Evolutionary conservation across 768 basidiomycete species (phyloP).

Genomic region (Lentinula aciculospora): DNA sequence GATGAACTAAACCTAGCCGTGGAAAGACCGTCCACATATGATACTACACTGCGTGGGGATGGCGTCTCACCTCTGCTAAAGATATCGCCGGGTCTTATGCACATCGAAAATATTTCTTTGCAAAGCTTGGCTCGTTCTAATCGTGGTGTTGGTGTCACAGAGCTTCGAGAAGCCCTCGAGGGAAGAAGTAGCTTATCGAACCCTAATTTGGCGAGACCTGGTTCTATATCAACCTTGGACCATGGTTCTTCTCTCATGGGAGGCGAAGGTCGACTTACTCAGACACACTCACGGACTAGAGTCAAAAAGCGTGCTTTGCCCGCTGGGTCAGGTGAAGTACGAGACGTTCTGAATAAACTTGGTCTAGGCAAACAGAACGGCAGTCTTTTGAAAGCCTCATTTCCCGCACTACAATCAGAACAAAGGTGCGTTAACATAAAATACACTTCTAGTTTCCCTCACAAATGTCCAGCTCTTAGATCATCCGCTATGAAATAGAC

Average conservation of each 20-base stretch:
- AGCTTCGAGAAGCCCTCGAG: slow-evolving; percentile 85
- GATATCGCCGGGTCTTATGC: slow-evolving; percentile 84
- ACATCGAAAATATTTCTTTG: slow-evolving; percentile 84
- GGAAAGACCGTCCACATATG: slow-evolving; percentile 47
- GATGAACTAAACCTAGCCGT: slow-evolving; percentile 33
- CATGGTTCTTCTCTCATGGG: slow-evolving; percentile 49
- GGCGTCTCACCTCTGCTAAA: slow-evolving; percentile 71
- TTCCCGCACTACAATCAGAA: slow-evolving; percentile 47
- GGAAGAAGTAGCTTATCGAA: slow-evolving; percentile 82
- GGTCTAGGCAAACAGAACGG: slow-evolving; percentile 73
- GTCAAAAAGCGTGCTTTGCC: slow-evolving; percentile 43
- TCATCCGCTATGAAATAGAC: slow-evolving; percentile 7
- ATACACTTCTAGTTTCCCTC: background rate
- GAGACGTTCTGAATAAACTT: slow-evolving; percentile 76
- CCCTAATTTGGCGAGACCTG: slow-evolving; percentile 57
- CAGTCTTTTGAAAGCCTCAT: slow-evolving; percentile 66
- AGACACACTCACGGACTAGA: slow-evolving; percentile 48
- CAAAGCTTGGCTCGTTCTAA: slow-evolving; percentile 78
- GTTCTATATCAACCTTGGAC: slow-evolving; percentile 75
- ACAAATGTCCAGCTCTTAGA: background rate
- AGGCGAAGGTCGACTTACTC: slow-evolving; percentile 37
- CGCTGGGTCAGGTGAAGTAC: slow-evolving; percentile 62
- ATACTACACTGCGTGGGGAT: slow-evolving; percentile 55
- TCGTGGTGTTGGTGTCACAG: slow-evolving; percentile 80
- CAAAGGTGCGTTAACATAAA: slow-evolving; percentile 25